Conservation (phyloP, 106 monocot genomes). For the Dioscorea zingiberensis region DNA sequence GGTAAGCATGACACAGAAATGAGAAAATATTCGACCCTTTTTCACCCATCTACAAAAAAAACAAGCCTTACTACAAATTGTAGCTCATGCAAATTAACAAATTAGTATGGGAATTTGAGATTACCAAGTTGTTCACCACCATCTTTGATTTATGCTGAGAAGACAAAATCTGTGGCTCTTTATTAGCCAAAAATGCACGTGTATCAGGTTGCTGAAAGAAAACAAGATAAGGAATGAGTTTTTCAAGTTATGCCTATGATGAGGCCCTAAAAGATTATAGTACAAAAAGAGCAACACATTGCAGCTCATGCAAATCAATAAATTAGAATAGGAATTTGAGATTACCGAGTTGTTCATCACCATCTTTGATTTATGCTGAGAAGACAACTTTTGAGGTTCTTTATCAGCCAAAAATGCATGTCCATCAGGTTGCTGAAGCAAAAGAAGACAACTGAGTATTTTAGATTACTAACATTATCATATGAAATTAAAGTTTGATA, state of each 20-base stretch:
- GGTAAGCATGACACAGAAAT: not conserved
- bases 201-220: conserved; percentile 19
- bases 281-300: too few species aligned
- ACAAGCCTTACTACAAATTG: too few species aligned
- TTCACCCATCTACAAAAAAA: too few species aligned
- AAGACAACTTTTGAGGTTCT: not conserved
- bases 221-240: conserved; percentile 2
- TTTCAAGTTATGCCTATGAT: not conserved
- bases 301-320: not conserved
- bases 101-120: not conserved
- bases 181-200: not conserved
- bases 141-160: conserved; percentile 5
- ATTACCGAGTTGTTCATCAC: not conserved
- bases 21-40: not conserved
- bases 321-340: not conserved
- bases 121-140: not conserved
- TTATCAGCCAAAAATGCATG: not conserved
- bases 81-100: not conserved
- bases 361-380: conserved; percentile 6
- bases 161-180: not conserved
- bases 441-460: conserved; percentile 5
- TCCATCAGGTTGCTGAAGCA: conserved; percentile 19
- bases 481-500: too few species aligned
- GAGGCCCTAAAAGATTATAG: not conserved
- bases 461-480: not conserved